phyloP scores from a whole-genome alignment of 192 early-diverging fungal genomes.

The Mortierella claussenii region DNA sequence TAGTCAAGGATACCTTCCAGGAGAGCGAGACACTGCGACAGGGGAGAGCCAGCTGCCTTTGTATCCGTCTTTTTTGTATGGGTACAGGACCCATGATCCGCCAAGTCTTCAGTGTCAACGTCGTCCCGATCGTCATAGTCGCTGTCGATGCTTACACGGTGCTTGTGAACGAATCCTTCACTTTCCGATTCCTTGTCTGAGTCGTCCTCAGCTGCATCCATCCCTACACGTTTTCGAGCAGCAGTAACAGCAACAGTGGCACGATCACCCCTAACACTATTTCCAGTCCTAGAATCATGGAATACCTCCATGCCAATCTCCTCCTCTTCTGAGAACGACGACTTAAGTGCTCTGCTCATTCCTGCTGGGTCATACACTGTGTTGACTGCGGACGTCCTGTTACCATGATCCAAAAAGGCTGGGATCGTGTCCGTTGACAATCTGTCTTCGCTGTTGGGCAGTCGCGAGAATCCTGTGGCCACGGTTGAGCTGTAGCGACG shows the following conservation, averaged over 20 bases:
- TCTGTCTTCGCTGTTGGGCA: conserved; percentile 22
- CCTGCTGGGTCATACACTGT: conserved; percentile 14
- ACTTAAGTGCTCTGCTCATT: background rate
- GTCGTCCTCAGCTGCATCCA: background rate
- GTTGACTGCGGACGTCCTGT: background rate
- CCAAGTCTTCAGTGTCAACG: conserved; percentile 2
- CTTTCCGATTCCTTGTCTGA: too few relatives aligned
- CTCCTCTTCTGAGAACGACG: conserved; percentile 1
- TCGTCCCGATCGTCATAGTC: conserved; percentile 1
- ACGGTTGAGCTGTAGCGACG: conserved; percentile 37
- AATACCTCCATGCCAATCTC: conserved; percentile 21
- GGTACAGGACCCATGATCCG: background rate
- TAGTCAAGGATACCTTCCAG: conserved; percentile 11
- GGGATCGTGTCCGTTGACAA: background rate
- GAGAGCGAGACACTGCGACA: background rate
- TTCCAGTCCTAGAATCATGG: conserved; percentile 1
- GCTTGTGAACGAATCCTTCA: background rate
- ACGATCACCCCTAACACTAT: background rate
- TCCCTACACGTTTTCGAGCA: background rate
- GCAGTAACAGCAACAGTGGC: background rate
- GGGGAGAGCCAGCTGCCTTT: background rate
- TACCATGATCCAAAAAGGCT: background rate
- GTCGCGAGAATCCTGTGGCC: conserved; percentile 24
- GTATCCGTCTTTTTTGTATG: background rate
- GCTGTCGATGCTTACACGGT: background rate